Evolutionary conservation across 139 green algal genomes (phyloP).

Genomic region (Zygnema cylindricum): DNA sequence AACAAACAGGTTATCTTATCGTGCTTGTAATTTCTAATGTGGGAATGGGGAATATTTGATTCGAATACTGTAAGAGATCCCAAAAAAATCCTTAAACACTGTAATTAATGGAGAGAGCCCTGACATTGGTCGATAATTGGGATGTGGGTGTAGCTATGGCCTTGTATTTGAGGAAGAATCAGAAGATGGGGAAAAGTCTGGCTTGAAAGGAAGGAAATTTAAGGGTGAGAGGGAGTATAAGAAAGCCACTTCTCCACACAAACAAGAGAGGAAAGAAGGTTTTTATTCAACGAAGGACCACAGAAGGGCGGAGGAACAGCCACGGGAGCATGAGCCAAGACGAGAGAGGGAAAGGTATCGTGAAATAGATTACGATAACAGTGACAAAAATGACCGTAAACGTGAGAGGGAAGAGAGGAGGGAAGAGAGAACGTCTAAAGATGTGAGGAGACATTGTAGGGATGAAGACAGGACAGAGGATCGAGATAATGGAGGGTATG

Average conservation of each 20-base stretch:
- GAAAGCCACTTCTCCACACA: not conserved
- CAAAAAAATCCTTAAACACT: too few relatives aligned
- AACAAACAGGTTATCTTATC: too few relatives aligned
- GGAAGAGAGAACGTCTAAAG: not conserved
- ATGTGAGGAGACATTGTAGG: not conserved
- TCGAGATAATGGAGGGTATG: not conserved
- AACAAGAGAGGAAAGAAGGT: not conserved
- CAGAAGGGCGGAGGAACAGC: not conserved
- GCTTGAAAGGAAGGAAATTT: not conserved
- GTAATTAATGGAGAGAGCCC: too few relatives aligned
- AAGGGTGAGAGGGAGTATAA: slow-evolving; percentile 3
- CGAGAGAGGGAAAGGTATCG: not conserved
- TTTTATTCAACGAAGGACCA: not conserved
- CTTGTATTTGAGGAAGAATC: slow-evolving; percentile 20
- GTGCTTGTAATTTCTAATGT: too few relatives aligned
- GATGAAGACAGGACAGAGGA: not conserved
- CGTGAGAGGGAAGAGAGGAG: not conserved
- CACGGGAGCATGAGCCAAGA: not conserved
- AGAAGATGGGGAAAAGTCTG: not conserved
- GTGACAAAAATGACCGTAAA: not conserved
- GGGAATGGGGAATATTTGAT: too few relatives aligned
- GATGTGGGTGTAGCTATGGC: slow-evolving; percentile 31
- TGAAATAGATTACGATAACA: not conserved
- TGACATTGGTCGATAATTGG: too few relatives aligned
- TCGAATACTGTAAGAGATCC: too few relatives aligned